phyloP scores from a whole-genome alignment of 73 alveolate species.

The Blepharisma stoltei region DNA sequence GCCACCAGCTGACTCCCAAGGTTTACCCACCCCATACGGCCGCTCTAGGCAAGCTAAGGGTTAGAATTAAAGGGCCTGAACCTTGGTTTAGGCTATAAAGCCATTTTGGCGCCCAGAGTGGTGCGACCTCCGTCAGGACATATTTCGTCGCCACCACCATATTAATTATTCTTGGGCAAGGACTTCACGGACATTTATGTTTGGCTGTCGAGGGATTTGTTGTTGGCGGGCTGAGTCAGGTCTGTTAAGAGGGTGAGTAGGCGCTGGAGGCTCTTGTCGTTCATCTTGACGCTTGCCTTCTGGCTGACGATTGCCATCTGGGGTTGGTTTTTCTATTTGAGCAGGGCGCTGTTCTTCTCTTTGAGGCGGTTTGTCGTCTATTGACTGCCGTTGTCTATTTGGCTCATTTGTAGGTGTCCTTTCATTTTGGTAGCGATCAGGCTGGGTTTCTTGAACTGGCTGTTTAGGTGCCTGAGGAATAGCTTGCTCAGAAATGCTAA shows the following conservation, averaged over 20 bases:
- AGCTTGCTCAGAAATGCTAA: too few relatives aligned
- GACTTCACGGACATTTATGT: background rate
- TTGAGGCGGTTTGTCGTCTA: background rate
- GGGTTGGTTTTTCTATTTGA: background rate
- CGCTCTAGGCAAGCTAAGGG: too few relatives aligned
- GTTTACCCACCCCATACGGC: too few relatives aligned
- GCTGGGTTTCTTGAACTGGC: background rate
- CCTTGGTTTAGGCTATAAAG: too few relatives aligned
- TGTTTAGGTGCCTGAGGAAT: background rate
- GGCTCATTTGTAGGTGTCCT: background rate
- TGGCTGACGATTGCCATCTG: background rate
- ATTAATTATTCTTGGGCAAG: constrained; percentile 26
- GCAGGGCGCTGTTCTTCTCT: background rate
- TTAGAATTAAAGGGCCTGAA: too few relatives aligned
- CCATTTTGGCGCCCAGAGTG: too few relatives aligned
- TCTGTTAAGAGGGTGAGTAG: background rate
- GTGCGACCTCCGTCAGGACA: too few relatives aligned
- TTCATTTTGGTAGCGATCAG: too few relatives aligned
- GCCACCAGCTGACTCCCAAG: too few relatives aligned
- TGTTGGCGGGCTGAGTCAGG: background rate
- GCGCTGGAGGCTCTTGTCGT: background rate
- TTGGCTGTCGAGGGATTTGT: background rate
- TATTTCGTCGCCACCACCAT: too few relatives aligned
- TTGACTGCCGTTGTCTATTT: too few relatives aligned
- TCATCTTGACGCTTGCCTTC: background rate